Evolutionary conservation across 2,329 filamentous ascomycete species (phyloP).

Genomic region (Didymella pomorum): DNA sequence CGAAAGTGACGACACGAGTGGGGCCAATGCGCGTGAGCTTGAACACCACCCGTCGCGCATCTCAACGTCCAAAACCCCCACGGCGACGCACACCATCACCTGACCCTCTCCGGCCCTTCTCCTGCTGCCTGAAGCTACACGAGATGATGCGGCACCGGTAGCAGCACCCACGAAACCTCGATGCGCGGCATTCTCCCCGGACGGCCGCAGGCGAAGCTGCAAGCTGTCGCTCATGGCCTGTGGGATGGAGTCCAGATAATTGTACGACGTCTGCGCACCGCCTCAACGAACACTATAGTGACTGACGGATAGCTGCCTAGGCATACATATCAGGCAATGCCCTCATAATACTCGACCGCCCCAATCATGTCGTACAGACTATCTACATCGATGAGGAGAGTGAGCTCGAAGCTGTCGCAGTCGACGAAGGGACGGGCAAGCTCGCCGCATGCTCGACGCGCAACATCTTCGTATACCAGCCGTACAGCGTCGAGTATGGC

Average conservation of each 20-base stretch:
- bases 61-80: constrained; percentile 1
- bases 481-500: constrained; percentile 74
- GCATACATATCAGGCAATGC: constrained; percentile 90
- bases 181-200: constrained; percentile 84
- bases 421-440: constrained; percentile 85
- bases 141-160: constrained; percentile 39
- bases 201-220: constrained; percentile 77
- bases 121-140: background rate
- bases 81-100: constrained; percentile 12
- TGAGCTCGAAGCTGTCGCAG: constrained; percentile 76
- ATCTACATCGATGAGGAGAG: constrained; percentile 81
- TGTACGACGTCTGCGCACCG: constrained; percentile 58
- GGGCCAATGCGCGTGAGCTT: constrained; percentile 47
- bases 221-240: constrained; percentile 76
- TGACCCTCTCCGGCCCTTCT: constrained; percentile 1
- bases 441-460: constrained; percentile 77
- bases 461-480: constrained; percentile 78
- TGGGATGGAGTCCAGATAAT: constrained; percentile 78
- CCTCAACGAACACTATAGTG: constrained; percentile 6
- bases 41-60: constrained; percentile 22
- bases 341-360: constrained; percentile 80
- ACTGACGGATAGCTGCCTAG: constrained; percentile 55
- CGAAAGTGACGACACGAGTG: constrained; percentile 31
- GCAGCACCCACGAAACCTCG: constrained; percentile 25
- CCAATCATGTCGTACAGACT: constrained; percentile 81